Evolutionary conservation across 352 stramenopile species (phyloP).

Genomic region (Pythium sukuiense): DNA sequence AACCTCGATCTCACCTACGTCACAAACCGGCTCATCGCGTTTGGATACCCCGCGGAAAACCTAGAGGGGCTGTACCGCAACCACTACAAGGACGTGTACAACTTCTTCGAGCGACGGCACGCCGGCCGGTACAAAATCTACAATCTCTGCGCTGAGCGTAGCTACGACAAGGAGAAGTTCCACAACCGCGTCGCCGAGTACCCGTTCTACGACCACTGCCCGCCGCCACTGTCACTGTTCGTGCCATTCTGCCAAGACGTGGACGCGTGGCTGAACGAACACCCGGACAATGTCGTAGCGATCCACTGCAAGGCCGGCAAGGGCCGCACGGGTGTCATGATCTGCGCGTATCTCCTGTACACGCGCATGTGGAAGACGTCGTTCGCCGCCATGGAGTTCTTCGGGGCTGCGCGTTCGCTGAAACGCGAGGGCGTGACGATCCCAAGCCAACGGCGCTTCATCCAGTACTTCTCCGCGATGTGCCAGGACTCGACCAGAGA

Average conservation of each 20-base stretch:
- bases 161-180: conserved; percentile 82
- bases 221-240: conserved; percentile 73
- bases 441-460: conserved; percentile 74
- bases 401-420: conserved; percentile 62
- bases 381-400: conserved; percentile 66
- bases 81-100: conserved; percentile 87
- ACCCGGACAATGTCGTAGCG: conserved; percentile 78
- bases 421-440: conserved; percentile 86
- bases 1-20: conserved; percentile 93
- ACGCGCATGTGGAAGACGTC: conserved; percentile 56
- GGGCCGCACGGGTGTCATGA: conserved; percentile 90
- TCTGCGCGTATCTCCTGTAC: conserved; percentile 79
- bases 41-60: conserved; percentile 88
- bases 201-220: conserved; percentile 88
- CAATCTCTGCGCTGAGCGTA: conserved; percentile 89
- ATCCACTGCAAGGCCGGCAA: conserved; percentile 92
- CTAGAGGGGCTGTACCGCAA: conserved; percentile 91
- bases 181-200: conserved; percentile 72
- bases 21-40: conserved; percentile 80
- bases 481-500: conserved; percentile 29
- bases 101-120: conserved; percentile 89
- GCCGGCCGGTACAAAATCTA: conserved; percentile 84
- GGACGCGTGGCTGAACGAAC: conserved; percentile 45
- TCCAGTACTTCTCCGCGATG: conserved; percentile 68
- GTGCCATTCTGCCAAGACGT: conserved; percentile 70